Evolutionary conservation across 805 yeast genomes (phyloP), one percentile per base, ranked within the genome.

Genomic region (Yueomyces sp.): DNA sequence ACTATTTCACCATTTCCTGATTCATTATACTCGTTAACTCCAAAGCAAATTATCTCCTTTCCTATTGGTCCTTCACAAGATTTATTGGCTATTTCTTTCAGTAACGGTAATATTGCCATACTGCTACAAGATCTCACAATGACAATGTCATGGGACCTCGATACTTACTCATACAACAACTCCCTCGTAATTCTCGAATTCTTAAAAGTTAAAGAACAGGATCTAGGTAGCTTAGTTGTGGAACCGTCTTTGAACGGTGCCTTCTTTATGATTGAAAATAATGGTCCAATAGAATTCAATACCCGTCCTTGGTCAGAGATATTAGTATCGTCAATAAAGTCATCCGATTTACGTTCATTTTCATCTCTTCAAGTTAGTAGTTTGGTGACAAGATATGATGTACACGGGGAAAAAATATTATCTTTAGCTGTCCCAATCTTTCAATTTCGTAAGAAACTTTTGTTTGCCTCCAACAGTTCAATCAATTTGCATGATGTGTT

Each of bases 1-100:
- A 51, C 64, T 1, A 61, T 77, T 11, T 54, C 61, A 31, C 82
- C 84, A 3, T 80, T 67, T 49, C 82, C 84, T 1, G 70, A 67
- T 3, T 57, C 53, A 8, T 56, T 80, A 3, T 79, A 81, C 53
- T 65, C 63, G 3, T 70, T 65, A 33, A 64, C 65, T 6, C 73
- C 74, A 0, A 46, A 57, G 4, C 66, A 64, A 32, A 52, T 75
- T 6, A 38, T 52, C 0, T 44, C 59, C 4, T 9, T 56, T 40
- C 50, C 53, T 3, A 54, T 64, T 34, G 61, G 56, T 5, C 43
- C 47, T 1, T 28, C 42, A 1, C 47, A 52, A 5, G 66, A 61
- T 37, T 36, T 64, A 1, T 40, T 64, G 19, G 45, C 48, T 29
- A 38, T 60, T 27, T 40, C 55, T 4, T 58, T 56, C 43, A 53